Base-by-base conservation (phyloP, 1,284 basidiomycete species). In the Cryptococcus sp. region DNA sequence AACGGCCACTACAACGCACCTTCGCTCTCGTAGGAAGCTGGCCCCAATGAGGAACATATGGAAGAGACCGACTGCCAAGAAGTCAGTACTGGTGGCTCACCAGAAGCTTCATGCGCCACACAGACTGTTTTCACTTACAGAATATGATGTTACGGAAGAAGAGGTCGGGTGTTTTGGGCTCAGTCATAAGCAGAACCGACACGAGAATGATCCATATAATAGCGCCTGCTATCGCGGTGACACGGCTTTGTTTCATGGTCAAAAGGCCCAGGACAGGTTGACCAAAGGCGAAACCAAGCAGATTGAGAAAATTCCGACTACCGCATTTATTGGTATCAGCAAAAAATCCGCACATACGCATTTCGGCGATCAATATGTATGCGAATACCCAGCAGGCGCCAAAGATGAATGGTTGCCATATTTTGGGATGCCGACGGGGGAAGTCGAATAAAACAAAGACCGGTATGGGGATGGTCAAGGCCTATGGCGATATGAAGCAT, bases 261-360 rank as follows among this genome's bases (percentile, higher is more conserved):
- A 93, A 89, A 10, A 93, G 75, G 1, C 85, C 89, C 43, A 93
- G 85, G 0, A 86, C 86, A 67, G 89, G 89, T 22, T 89, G 75
- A 13, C 85, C 89, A 62, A 86, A 80, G 13, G 79, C 79, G 65
- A 66, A 73, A 37, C 67, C 70, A 19, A 73, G 43, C 17, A 71
- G 50, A 52, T 71, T 72, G 46, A 67, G 47, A 43, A 64, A 70
- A 46, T 67, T 72, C 20, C 65, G 52, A 2, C 59, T 59, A 1
- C 71, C 68, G 46, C 72, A 74, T 13, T 38, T 50, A 44, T 61
- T 63, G 46, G 63, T 52, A 13, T 62, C 57, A 7, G 46, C 17
- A 48, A 72, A 73, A 57, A 70, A 75, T 3, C 66, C 67, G 52
- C 72, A 75, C 4, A 58, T 15, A 38, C 59, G 56, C 73, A 76